Base-by-base conservation (phyloP, 345 rosid species). In the Abelmoschus esculentus region DNA sequence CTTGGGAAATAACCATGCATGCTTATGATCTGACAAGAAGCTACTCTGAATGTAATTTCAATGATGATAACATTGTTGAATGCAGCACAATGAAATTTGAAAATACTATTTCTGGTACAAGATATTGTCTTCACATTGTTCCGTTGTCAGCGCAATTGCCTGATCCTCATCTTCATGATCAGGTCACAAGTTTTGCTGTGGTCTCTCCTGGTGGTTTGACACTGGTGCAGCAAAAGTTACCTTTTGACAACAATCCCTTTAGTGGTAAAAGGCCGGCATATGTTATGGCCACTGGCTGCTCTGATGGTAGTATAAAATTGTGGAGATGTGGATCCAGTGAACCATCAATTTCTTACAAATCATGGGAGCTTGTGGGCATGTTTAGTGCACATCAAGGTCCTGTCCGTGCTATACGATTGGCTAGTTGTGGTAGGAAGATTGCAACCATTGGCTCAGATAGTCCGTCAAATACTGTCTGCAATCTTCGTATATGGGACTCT, bases 301-400 rank as follows among this genome's bases (percentile, higher is more conserved):
- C 79, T 74, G 91, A 87, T 85, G 97, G 98, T 60, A 80, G 83
- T 81, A 70, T 90, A 83, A 93, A 87, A 76, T 77, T 90, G 74
- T 93, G 97, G 98, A 87, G 83, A 79, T 83, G 85, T 79, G 80
- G 77, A 52, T 22, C 78, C 76, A 80, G 74, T 71, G 70, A 74
- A 65, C 67, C 69, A 52, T 76, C 82, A 72, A 73, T 79, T 69
- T 67, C 80, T 73, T 40, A 42, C 22, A 32, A 36, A 57, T 73
- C 57, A 26, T 90, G 97, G 96, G 89, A 87, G 81, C 86, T 89
- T 72, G 96, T 89, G 61, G 98, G 98, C 73, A 78, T 80, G 75
- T 76, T 88, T 77, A 70, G 68, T 69, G 82, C 80, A 57, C 86
- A 84, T 78, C 82, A 78, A 76, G 85, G 85, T 58, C 86, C 90